Evolutionary conservation across 1,284 basidiomycete species (phyloP).

Genomic region (Cryptococcus deneoformans): DNA sequence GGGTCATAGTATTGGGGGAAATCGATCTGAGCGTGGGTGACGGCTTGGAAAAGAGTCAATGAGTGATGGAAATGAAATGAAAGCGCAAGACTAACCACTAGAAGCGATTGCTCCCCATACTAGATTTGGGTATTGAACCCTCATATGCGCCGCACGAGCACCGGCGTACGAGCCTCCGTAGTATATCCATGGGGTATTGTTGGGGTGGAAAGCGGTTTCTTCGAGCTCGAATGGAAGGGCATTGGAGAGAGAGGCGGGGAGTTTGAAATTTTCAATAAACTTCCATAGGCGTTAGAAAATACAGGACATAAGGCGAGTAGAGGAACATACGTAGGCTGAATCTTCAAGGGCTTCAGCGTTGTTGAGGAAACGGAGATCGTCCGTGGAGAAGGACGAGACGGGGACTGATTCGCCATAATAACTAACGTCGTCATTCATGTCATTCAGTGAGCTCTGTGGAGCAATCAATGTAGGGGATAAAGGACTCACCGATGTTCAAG

Average conservation of each 20-base stretch:
- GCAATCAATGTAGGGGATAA: no score
- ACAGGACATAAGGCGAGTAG: not conserved
- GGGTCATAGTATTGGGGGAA: conserved; percentile 72
- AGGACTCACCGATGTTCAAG: conserved; percentile 75
- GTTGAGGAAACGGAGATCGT: conserved; percentile 76
- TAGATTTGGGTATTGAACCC: conserved; percentile 66
- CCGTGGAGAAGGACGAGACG: conserved; percentile 63
- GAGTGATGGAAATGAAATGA: not conserved
- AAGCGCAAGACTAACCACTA: conserved; percentile 55
- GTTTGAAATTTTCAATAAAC: conserved; percentile 79
- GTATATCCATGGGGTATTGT: conserved; percentile 80
- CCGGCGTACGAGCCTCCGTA: conserved; percentile 85
- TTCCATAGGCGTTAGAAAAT: conserved; percentile 30
- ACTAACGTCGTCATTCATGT: conserved; percentile 6
- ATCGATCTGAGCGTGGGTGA: conserved; percentile 55
- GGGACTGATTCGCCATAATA: conserved; percentile 70
- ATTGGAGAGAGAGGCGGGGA: conserved; percentile 59
- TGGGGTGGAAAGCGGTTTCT: conserved; percentile 49
- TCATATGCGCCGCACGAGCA: conserved; percentile 90
- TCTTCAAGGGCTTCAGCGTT: conserved; percentile 90
- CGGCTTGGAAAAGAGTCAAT: conserved; percentile 28
- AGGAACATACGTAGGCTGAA: conserved; percentile 58
- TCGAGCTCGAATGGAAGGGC: conserved; percentile 54
- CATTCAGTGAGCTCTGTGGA: no score
- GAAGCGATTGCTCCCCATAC: conserved; percentile 90